Conservation (phyloP, 2,329 filamentous ascomycete genomes). For the Colletotrichum gloeosporioides region DNA sequence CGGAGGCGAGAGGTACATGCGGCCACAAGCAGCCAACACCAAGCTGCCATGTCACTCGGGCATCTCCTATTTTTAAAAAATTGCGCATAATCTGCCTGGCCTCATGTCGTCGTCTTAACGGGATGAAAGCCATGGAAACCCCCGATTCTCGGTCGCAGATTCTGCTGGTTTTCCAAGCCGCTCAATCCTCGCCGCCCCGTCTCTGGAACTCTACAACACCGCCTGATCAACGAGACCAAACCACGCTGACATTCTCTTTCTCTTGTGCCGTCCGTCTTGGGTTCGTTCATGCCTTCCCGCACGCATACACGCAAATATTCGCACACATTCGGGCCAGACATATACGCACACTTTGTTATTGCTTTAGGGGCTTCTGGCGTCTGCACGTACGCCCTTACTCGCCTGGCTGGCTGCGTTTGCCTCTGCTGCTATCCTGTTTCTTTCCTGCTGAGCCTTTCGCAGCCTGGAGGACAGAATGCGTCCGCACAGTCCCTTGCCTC, state of each 20-base stretch:
- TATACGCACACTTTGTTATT: background rate
- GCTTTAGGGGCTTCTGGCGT: background rate
- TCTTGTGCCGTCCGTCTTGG: background rate
- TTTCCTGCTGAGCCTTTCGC: background rate
- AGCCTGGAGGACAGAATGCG: background rate
- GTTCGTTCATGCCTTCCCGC: background rate
- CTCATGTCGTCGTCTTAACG: background rate
- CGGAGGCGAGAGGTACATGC: background rate
- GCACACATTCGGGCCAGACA: background rate
- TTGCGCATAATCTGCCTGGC: slow-evolving; percentile 2
- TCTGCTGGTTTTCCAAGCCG: background rate
- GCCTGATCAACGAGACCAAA: background rate
- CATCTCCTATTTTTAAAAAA: slow-evolving; percentile 3
- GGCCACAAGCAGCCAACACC: background rate
- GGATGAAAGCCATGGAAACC: slow-evolving; percentile 14
- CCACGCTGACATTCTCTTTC: background rate
- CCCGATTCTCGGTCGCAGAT: background rate
- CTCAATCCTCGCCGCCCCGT: background rate
- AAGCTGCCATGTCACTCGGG: background rate
- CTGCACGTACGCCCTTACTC: background rate
- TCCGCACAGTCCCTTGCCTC: background rate
- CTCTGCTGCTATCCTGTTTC: background rate
- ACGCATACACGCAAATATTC: background rate
- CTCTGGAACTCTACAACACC: background rate
- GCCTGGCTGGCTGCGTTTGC: background rate